phyloP scores from a whole-genome alignment of 2,329 filamentous ascomycete species.

The Metarhizium anisopliae region DNA sequence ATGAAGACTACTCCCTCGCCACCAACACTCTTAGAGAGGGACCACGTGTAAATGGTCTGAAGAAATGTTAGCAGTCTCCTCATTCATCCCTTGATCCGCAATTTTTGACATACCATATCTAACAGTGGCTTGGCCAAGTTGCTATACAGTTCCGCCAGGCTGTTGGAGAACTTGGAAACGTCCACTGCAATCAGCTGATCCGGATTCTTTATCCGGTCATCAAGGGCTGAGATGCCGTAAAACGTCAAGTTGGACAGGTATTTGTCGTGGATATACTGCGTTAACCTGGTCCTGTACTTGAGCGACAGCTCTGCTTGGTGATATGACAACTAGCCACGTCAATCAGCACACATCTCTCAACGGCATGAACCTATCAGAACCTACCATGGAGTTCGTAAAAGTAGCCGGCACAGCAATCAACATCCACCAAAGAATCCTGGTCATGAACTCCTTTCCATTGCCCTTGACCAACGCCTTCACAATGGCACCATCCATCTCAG shows the following conservation, averaged over 20 bases:
- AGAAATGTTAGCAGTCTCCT: constrained; percentile 15
- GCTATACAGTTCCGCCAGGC: constrained; percentile 87
- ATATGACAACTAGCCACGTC: constrained; percentile 67
- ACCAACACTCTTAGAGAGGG: constrained; percentile 87
- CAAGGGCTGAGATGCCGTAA: constrained; percentile 88
- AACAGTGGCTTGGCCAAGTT: constrained; percentile 91
- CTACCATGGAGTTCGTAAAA: constrained; percentile 96
- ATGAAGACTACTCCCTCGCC: constrained; percentile 94
- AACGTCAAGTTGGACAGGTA: constrained; percentile 98
- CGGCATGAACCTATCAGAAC: constrained; percentile 15
- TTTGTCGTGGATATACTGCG: constrained; percentile 89
- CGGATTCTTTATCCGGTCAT: constrained; percentile 96
- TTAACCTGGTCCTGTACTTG: constrained; percentile 85
- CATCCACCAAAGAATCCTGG: constrained; percentile 97
- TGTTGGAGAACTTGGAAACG: constrained; percentile 93
- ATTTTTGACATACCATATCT: constrained; percentile 61
- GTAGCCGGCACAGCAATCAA: constrained; percentile 89
- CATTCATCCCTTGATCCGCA: no score
- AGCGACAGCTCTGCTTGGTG: constrained; percentile 93
- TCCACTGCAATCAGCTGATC: constrained; percentile 97
- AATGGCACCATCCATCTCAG: constrained; percentile 86
- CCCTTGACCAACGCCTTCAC: constrained; percentile 90
- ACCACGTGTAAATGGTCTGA: constrained; percentile 84
- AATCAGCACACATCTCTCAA: background rate
- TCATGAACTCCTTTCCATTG: constrained; percentile 81